Evolutionary conservation across 2,329 filamentous ascomycete species (phyloP).

Genomic region (Metarhizium robertsii): DNA sequence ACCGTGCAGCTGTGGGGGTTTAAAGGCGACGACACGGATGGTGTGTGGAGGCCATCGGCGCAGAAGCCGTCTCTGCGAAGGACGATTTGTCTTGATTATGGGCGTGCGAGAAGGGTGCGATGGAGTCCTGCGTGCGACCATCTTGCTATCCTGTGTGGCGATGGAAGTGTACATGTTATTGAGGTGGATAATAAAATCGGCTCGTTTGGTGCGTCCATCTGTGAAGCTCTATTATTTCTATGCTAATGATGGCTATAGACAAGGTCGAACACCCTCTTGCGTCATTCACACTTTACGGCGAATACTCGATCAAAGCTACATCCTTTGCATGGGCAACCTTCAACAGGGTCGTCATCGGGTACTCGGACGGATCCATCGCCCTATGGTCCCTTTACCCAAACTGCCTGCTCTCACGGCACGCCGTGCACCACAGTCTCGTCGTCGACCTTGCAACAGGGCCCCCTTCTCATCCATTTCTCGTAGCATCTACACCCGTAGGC

Average conservation of each 20-base stretch:
- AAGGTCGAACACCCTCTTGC: conserved; percentile 34
- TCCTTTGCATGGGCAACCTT: conserved; percentile 45
- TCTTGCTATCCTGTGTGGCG: conserved; percentile 39
- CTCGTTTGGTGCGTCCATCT: conserved; percentile 29
- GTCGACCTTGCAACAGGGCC: conserved; percentile 47
- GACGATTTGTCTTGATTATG: conserved; percentile 40
- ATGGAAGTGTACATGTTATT: conserved; percentile 41
- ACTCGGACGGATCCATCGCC: conserved; percentile 45
- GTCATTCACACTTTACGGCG: conserved; percentile 33
- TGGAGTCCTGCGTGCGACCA: conserved; percentile 34
- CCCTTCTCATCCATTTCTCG: conserved; percentile 44
- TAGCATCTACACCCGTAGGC: conserved; percentile 46
- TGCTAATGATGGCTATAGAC: conserved; percentile 22
- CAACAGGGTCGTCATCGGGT: conserved; percentile 46
- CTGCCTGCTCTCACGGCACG: conserved; percentile 39
- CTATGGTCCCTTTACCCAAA: conserved; percentile 47
- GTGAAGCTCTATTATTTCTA: conserved; percentile 13
- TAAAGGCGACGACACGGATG: conserved; percentile 18
- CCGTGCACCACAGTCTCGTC: conserved; percentile 43
- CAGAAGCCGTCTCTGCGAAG: conserved; percentile 28
- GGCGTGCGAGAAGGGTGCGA: conserved; percentile 38
- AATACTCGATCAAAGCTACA: conserved; percentile 39
- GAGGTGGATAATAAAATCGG: conserved; percentile 21
- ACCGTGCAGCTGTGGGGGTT: conserved; percentile 46
- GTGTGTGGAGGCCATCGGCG: conserved; percentile 24